These are phyloP conservation scores for Fusarium concolor DNA, from an alignment of 2,329 filamentous ascomycete species.

Conservation along the genomic window DNA sequence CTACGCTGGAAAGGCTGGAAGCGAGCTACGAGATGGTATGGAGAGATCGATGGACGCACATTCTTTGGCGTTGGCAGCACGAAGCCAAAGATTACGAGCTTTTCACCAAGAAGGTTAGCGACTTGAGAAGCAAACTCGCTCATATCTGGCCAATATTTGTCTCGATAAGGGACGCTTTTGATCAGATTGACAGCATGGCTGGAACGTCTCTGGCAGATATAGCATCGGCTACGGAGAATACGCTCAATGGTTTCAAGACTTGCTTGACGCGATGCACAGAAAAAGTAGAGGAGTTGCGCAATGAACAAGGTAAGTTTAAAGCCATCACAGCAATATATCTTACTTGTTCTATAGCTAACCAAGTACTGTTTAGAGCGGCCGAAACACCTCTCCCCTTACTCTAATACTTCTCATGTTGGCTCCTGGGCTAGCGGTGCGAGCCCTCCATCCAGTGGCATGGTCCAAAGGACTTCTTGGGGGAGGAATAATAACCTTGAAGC, in stretches of 20 bases:
- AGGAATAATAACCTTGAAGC: rapidly evolving
- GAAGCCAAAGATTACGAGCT: neutral
- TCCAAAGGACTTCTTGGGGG: neutral
- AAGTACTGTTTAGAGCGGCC: neutral
- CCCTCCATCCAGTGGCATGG: neutral
- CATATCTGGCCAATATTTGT: neutral
- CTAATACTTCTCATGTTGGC: neutral
- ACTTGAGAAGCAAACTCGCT: neutral
- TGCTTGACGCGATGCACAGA: neutral
- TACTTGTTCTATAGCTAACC: neutral
- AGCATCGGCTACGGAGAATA: too few relatives aligned
- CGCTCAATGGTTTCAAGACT: neutral
- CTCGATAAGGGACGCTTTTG: neutral
- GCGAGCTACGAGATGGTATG: too few relatives aligned
- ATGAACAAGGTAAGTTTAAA: neutral
- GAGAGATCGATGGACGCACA: rapidly evolving
- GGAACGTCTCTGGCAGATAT: neutral
- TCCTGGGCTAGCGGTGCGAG: neutral
- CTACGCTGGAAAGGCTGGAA: too few relatives aligned
- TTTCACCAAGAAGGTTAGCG: neutral
- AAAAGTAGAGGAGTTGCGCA: neutral
- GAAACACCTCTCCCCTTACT: neutral
- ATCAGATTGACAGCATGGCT: neutral
- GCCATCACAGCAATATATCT: neutral
- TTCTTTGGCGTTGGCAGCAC: neutral